Evolutionary conservation across 2,329 filamentous ascomycete species (phyloP), one percentile per base, ranked within the genome.

Genomic region (Lachnellula occidentalis): DNA sequence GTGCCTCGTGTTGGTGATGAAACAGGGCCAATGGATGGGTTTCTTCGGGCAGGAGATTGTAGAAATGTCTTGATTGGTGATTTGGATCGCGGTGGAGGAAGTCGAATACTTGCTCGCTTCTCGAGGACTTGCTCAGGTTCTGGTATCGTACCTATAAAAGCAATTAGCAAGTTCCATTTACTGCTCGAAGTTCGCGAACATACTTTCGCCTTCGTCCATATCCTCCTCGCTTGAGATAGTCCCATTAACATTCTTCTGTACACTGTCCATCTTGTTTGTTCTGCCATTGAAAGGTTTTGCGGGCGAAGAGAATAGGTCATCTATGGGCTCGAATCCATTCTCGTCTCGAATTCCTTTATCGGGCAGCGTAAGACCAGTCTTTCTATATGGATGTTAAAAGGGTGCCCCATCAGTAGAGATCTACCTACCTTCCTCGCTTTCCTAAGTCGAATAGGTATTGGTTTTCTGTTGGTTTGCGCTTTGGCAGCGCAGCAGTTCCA

Each of bases 241-340:
- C 34, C 73, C 69, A 58, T 74, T 72, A 45, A 64, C 64, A 47
- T 57, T 58, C 47, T 54, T 54, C 14, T 37, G 34, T n/a, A 45
- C 42, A 9, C 54, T 57, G 54, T 58, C 59, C 27, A 17, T 17
- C 42, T 56, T 55, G 2, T 45, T 52, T 17, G 58, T 41, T 27
- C 49, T 51, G 27, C 49, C 56, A n/a, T 54, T 60, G 1, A 11
- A n/a, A 3, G 63, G 73, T 65, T 85, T 88, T 61, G 83, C 81
- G 14, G 92, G 91, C 19, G 92, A 96, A 8, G 92, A 96, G 71
- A 96, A 96, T 61, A 97, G 83, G 62, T 83, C 83, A 36, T 92
- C 88, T 55, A 96, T 80, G 36, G 89, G 87, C 69, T 96, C 90
- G 76, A 99, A 85, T 71, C 92, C 94, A 78, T 96, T 78, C 70